Evolutionary conservation across 768 basidiomycete genomes (phyloP), one percentile per base, ranked within the genome.

Genomic region (Mycena filopes): DNA sequence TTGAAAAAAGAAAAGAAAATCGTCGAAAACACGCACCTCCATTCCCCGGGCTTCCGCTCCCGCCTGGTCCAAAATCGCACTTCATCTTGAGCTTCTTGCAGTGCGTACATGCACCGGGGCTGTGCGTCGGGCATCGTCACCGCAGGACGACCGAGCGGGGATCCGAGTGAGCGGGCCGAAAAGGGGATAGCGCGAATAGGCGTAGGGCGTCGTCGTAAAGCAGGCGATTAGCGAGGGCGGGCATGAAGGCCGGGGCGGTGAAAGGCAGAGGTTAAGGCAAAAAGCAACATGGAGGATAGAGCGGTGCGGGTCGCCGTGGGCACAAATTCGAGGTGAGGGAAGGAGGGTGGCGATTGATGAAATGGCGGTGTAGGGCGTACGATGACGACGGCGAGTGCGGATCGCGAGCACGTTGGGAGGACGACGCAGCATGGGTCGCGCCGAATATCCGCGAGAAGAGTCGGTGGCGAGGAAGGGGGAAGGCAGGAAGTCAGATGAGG

Each of bases 71-170:
- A 74, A 94, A 94, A 69, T 89, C 89, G 78, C 93, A 95, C 82
- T 90, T 94, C 93, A 95, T 95, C 91, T 95, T 95, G 72, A 94
- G 87, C 73, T 89, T 91, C 77, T 94, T 95, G 85, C 93, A 95
- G 73, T 94, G 88, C 4, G 86, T 90, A 77, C 93, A 95, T 45
- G 93, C 93, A 61, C 93, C 92, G 67, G 89, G 88, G 45, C 92
- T 94, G 55, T 8, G 43, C 25, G 16, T 11, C 15, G 36, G 11
- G 36, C n/a, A 36, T 36, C 4, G 3, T 36, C 36, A 15, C 11
- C 36, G 36, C 11, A 9, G 11, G 36, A 36, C 36, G 36, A 36
- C 11, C 31, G 12, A 11, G 3, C 36, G 36, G 36, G 15, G 36
- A 36, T 36, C 10, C 36, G 36, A 36, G 36, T 10, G 36, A 4